Evolutionary conservation across 768 basidiomycete genomes (phyloP).

Genomic region (Gyrodon lividus): DNA sequence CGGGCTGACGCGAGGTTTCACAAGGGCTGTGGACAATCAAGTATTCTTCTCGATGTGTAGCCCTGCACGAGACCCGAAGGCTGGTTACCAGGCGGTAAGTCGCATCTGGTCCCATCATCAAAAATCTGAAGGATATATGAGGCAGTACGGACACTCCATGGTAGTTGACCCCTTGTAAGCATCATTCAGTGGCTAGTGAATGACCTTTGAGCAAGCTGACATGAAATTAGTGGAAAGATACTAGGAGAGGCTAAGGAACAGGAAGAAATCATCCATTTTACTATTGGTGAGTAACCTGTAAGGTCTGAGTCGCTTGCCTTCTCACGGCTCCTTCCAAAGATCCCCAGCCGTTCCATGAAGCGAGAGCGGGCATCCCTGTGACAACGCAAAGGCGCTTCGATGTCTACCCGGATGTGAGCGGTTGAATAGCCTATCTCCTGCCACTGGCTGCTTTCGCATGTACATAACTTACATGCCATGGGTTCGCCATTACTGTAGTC

Average conservation of each 20-base stretch:
- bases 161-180: constrained; percentile 87
- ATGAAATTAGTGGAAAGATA: constrained; percentile 61
- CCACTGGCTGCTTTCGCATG: too few relatives aligned
- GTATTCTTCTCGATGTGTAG: constrained; percentile 97
- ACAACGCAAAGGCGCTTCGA: constrained; percentile 89
- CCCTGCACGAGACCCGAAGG: constrained; percentile 80
- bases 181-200: not conserved
- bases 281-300: constrained; percentile 63
- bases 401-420: constrained; percentile 78
- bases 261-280: constrained; percentile 75
- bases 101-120: not conserved
- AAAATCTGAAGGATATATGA: not conserved
- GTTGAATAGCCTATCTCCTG: constrained; percentile 4
- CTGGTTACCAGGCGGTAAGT: constrained; percentile 85
- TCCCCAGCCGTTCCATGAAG: constrained; percentile 58
- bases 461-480: too few relatives aligned
- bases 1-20: constrained; percentile 7
- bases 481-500: too few relatives aligned
- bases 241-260: constrained; percentile 71
- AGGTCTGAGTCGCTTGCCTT: not conserved
- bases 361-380: constrained; percentile 87
- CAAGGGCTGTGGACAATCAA: constrained; percentile 93
- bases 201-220: constrained; percentile 5
- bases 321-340: constrained; percentile 43
- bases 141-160: constrained; percentile 87